Evolutionary conservation across 2,329 filamentous ascomycete genomes (phyloP), one percentile per base, ranked within the genome.

Genomic region (Colletotrichum siamense): DNA sequence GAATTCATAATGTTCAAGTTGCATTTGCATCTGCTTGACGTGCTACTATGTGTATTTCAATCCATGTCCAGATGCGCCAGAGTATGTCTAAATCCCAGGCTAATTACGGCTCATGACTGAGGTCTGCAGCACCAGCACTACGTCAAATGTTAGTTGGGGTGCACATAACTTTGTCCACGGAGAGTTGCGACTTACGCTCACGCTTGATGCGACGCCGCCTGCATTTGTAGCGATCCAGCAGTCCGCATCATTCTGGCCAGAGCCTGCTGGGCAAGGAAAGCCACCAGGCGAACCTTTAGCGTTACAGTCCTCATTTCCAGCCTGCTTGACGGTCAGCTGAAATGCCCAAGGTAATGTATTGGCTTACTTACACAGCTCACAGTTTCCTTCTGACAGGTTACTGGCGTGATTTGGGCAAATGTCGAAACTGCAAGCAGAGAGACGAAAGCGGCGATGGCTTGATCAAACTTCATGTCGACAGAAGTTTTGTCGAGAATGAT

Each of bases 61-160:
- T 22, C n/a, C 44, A 52, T 8, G 44, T 13, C 6, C n/a, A 52
- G 3, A 52, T 52, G 10, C 10, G 2, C 0, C 10, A 0, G 0
- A 13, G 39, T 3, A 22, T 22, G 44, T 52, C 3, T 0, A 8
- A 13, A 12, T 13, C 12, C n/a, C 7, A 22, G 18, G 44, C 10
- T 1, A 22, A 13, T 1, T 2, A 22, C 4, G 18, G 6, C 44
- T 52, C 44, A 52, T 22, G 44, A 52, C 44, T 22, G 10, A 52
- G 44, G 44, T 52, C n/a, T 52, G 44, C 44, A 52, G n/a, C 44
- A 52, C n/a, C n/a, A 52, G 44, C 44, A 52, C 44, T 52, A 22
- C 12, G 12, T 22, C 10, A 12, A 2, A 13, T 52, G 3, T 52
- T 24, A 52, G n/a, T 22, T 8, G 2, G 6, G 6, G 6, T 3